A percentile compares a stretch with the other conserved stretches of the same genome.
phyloP scores from a whole-genome alignment of 164 flowering plant species.

The Stephania cephalantha region DNA sequence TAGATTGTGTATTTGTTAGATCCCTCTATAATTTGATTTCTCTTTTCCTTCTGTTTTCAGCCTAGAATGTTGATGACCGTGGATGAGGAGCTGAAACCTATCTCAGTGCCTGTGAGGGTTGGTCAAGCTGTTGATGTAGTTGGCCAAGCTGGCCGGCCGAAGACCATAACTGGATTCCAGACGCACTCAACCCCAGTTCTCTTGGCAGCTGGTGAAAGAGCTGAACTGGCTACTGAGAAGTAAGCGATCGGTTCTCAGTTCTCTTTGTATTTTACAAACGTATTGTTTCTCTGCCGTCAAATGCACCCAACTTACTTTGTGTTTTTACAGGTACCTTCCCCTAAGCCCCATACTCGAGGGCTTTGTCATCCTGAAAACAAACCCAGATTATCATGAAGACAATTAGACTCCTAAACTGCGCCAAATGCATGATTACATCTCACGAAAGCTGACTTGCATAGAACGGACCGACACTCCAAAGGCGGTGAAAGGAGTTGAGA shows the following conservation, averaged over 20 bases:
- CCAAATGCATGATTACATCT: not conserved
- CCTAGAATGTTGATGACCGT: constrained; percentile 94
- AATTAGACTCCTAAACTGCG: not conserved
- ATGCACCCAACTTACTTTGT: not conserved
- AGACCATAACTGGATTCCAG: constrained; percentile 97
- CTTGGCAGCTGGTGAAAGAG: constrained; percentile 92
- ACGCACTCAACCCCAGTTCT: constrained; percentile 97
- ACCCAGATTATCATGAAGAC: constrained; percentile 89
- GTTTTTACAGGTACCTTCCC: constrained; percentile 64
- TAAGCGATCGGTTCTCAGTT: constrained; percentile 16
- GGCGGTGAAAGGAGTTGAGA: not conserved
- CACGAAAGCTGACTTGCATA: not conserved
- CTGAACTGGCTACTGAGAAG: constrained; percentile 95
- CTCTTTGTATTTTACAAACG: not conserved
- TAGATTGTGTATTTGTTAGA: not conserved
- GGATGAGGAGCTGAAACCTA: constrained; percentile 79
- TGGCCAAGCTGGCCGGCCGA: constrained; percentile 96
- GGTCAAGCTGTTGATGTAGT: constrained; percentile 99
- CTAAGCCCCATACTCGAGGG: constrained; percentile 88
- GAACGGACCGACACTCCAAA: not conserved
- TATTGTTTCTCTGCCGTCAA: not conserved
- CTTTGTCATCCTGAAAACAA: constrained; percentile 83
- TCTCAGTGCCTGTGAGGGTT: constrained; percentile 91
- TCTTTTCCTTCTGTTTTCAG: constrained; percentile 28
- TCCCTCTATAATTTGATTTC: not conserved